A percentile compares a stretch with the other conserved stretches of the same genome.
These are phyloP conservation scores for Trametes villosa DNA, from an alignment of 768 basidiomycete species.

Conservation along the genomic window DNA sequence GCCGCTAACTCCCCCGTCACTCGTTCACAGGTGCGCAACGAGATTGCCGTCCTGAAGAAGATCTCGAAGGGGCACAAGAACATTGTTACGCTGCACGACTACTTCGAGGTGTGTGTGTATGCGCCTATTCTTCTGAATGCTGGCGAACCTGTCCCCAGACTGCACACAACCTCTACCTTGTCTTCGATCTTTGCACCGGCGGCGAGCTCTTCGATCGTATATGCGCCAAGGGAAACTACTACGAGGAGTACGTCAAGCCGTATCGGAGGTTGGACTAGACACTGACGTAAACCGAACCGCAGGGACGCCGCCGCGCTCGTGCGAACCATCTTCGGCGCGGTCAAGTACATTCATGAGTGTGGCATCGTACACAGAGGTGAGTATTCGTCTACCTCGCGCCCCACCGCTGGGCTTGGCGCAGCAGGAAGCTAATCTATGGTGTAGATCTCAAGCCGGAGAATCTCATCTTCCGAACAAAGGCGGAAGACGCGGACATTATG, in stretches of 20 bases:
- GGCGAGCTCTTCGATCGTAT: conserved; percentile 98
- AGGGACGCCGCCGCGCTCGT: conserved; percentile 91
- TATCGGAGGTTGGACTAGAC: too few species aligned
- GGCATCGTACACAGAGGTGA: conserved; percentile 92
- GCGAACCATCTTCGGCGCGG: conserved; percentile 83
- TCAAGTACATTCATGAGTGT: conserved; percentile 87
- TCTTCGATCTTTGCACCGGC: conserved; percentile 95
- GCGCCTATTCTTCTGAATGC: background rate
- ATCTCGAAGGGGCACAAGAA: conserved; percentile 90
- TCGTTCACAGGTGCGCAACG: conserved; percentile 83
- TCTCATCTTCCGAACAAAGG: conserved; percentile 87
- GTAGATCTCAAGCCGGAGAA: conserved; percentile 97
- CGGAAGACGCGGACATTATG: conserved; percentile 93
- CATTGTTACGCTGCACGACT: conserved; percentile 93
- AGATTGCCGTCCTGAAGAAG: conserved; percentile 92
- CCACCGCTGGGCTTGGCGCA: background rate
- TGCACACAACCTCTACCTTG: conserved; percentile 89
- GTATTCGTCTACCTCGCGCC: conserved; percentile 30
- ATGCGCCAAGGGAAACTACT: conserved; percentile 96
- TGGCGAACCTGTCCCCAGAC: conserved; percentile 58
- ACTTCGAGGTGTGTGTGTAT: conserved; percentile 76
- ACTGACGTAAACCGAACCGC: background rate
- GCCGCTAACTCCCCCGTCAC: background rate
- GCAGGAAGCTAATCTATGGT: background rate
- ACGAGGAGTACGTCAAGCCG: conserved; percentile 75